Conservation (phyloP, 768 basidiomycete species). For the Serendipita vermifera region DNA sequence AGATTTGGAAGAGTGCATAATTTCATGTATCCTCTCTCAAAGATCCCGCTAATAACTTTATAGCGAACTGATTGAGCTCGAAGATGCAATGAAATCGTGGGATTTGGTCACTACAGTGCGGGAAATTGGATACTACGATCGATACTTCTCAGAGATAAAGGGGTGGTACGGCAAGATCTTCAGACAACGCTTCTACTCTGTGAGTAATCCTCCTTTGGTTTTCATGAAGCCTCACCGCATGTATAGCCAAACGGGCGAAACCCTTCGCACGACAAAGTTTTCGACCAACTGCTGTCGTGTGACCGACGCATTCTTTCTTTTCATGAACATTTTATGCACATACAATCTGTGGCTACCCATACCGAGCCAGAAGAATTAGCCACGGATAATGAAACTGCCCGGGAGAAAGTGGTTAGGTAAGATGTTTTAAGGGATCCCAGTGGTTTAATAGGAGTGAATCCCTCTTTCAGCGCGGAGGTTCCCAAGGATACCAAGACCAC, state of each 20-base stretch:
- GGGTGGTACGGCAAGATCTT: not conserved
- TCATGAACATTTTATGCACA: no score
- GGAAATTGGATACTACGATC: not conserved
- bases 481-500: no score
- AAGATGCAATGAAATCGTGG: not conserved
- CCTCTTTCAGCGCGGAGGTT: no score
- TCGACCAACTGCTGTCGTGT: not conserved
- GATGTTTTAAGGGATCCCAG: no score
- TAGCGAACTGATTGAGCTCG: not conserved
- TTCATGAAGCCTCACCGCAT: not conserved
- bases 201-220: not conserved
- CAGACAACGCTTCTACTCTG: not conserved
- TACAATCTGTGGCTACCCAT: no score
- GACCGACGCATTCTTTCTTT: no score
- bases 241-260: not conserved
- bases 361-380: no score
- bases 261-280: not conserved
- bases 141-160: not conserved
- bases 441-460: no score
- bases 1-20: not conserved
- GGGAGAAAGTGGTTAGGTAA: no score
- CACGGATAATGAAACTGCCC: no score
- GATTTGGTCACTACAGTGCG: not conserved
- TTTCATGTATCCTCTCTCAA: no score
- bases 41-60: no score